A percentile compares a stretch with the other conserved stretches of the same genome.
phyloP scores from a whole-genome alignment of 1,284 basidiomycete species.

The Irpex lacteus region DNA sequence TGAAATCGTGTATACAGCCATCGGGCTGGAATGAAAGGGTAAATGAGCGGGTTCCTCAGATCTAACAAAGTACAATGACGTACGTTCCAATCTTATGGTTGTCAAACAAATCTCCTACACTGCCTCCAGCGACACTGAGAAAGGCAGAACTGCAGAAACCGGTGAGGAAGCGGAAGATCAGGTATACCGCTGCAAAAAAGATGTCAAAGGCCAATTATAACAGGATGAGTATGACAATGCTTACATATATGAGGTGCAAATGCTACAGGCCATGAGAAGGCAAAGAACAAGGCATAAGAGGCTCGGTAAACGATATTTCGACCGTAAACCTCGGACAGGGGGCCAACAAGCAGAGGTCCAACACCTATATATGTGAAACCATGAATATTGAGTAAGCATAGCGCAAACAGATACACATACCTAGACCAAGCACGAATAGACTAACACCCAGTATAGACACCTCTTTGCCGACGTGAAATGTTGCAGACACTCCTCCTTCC shows the following conservation, averaged over 20 bases:
- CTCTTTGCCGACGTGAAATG: slow-evolving; percentile 60
- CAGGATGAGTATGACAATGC: neutral
- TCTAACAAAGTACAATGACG: slow-evolving; percentile 24
- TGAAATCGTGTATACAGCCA: slow-evolving; percentile 71
- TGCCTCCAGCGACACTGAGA: slow-evolving; percentile 78
- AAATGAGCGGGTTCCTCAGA: neutral
- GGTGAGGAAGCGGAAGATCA: slow-evolving; percentile 70
- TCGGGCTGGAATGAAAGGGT: slow-evolving; percentile 47
- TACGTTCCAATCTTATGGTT: slow-evolving; percentile 64
- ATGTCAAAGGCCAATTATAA: neutral
- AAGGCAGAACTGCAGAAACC: slow-evolving; percentile 76
- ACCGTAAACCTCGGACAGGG: slow-evolving; percentile 52
- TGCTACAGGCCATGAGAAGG: slow-evolving; percentile 52
- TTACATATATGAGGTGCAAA: slow-evolving; percentile 47
- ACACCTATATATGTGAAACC: slow-evolving; percentile 26
- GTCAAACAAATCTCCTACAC: slow-evolving; percentile 72
- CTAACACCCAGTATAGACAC: slow-evolving; percentile 72
- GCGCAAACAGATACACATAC: slow-evolving; percentile 17
- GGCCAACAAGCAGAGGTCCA: slow-evolving; percentile 49
- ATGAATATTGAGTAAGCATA: neutral
- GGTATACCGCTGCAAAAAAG: slow-evolving; percentile 43
- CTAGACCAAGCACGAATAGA: slow-evolving; percentile 65
- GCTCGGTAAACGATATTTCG: slow-evolving; percentile 38
- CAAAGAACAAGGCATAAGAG: slow-evolving; percentile 38
- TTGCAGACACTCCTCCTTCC: slow-evolving; percentile 54